Conservation (phyloP, 2,329 filamentous ascomycete species). For the Nannizziopsis arthrosporioides region DNA sequence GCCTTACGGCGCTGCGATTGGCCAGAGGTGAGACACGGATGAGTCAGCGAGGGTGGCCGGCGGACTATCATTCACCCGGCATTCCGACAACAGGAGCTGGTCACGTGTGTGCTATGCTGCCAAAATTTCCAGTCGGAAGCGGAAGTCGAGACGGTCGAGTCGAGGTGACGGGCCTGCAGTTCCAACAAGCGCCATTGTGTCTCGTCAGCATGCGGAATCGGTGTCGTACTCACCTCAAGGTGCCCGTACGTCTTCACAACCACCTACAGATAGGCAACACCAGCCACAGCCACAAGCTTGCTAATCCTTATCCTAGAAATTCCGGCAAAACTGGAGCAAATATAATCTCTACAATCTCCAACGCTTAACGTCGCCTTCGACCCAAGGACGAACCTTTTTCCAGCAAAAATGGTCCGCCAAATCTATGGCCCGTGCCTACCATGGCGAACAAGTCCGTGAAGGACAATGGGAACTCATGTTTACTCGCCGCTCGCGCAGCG, state of each 20-base stretch:
- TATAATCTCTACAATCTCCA: slow-evolving; percentile 87
- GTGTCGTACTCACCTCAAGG: slow-evolving; percentile 32
- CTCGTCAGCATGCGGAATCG: slow-evolving; percentile 35
- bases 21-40: background rate
- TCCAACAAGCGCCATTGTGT: slow-evolving; percentile 1
- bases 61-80: slow-evolving; percentile 1
- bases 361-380: slow-evolving; percentile 39
- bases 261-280: too few species aligned
- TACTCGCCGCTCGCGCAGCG: slow-evolving; percentile 63
- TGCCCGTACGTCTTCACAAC: slow-evolving; percentile 22
- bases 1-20: slow-evolving; percentile 7
- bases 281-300: too few species aligned
- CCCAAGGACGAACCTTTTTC: slow-evolving; percentile 60
- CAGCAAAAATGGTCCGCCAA: slow-evolving; percentile 98
- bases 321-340: slow-evolving; percentile 95
- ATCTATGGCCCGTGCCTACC: slow-evolving; percentile 69
- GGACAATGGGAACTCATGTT: slow-evolving; percentile 93
- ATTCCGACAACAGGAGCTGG: background rate
- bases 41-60: background rate
- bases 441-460: slow-evolving; percentile 89
- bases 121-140: slow-evolving; percentile 2
- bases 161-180: background rate
- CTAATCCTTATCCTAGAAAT: slow-evolving; percentile 50
- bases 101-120: background rate
- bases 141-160: slow-evolving; percentile 1